Percentiles rank a stretch among this genome's conserved stretches.
These are phyloP conservation scores for Russula lepida DNA, from an alignment of 768 basidiomycete genomes.

Conservation along the genomic window DNA sequence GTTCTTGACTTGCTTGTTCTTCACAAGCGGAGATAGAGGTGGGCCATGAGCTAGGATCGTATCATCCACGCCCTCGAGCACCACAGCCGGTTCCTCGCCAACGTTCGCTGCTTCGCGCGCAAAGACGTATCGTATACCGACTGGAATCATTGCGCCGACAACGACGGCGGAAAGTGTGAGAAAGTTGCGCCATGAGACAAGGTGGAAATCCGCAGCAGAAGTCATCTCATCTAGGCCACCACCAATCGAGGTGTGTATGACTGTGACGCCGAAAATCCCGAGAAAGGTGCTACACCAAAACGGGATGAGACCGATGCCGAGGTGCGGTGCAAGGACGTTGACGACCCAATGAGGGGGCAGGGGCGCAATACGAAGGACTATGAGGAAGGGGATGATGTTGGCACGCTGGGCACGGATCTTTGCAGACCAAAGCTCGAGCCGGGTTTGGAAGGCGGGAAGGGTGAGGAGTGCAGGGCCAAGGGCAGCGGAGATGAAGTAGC, in stretches of 20 bases:
- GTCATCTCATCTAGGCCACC: constrained; percentile 95
- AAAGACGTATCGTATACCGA: constrained; percentile 81
- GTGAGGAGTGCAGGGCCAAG: constrained; percentile 88
- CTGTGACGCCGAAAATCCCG: constrained; percentile 82
- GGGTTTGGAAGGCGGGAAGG: constrained; percentile 75
- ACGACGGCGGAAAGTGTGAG: constrained; percentile 77
- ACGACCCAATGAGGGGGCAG: constrained; percentile 96
- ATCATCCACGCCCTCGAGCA: constrained; percentile 29
- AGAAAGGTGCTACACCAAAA: constrained; percentile 91
- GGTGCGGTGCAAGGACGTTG: constrained; percentile 86
- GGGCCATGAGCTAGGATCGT: constrained; percentile 51
- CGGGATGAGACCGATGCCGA: constrained; percentile 74
- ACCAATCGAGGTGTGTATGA: constrained; percentile 94
- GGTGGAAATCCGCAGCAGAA: constrained; percentile 83
- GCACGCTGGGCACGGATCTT: constrained; percentile 73
- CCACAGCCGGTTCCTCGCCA: constrained; percentile 31
- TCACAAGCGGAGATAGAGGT: constrained; percentile 31
- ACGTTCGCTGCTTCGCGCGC: constrained; percentile 45
- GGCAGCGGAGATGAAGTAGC: constrained; percentile 87
- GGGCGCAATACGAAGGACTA: constrained; percentile 90
- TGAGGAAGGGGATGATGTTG: constrained; percentile 86
- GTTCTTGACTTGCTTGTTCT: constrained; percentile 29
- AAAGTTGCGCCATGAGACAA: constrained; percentile 89
- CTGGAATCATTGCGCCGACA: constrained; percentile 88
- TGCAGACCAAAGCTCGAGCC: constrained; percentile 72